These are phyloP conservation scores for Kalmanozyma brasiliensis DNA, from an alignment of 1,284 basidiomycete species.

Conservation along the genomic window DNA sequence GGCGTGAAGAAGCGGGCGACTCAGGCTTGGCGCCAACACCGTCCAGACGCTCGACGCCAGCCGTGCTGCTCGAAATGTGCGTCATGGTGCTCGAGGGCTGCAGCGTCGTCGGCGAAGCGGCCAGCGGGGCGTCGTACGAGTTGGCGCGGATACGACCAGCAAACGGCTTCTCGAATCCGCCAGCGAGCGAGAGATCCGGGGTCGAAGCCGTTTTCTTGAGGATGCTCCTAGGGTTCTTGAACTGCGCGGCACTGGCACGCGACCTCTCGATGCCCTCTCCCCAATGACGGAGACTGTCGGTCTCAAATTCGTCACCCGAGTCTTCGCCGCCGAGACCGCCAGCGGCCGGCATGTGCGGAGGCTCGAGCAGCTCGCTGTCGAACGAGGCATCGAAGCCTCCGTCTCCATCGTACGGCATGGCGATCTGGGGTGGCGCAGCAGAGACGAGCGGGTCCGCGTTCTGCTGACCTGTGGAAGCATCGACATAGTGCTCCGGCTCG, in stretches of 20 bases:
- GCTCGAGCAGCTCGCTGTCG: slow-evolving; percentile 80
- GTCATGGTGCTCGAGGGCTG: slow-evolving; percentile 52
- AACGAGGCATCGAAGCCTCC: slow-evolving; percentile 73
- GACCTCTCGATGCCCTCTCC: slow-evolving; percentile 78
- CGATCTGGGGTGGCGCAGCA: slow-evolving; percentile 32
- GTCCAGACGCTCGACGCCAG: slow-evolving; percentile 58
- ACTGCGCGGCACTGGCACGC: slow-evolving; percentile 73
- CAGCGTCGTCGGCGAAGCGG: slow-evolving; percentile 19
- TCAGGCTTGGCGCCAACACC: slow-evolving; percentile 52
- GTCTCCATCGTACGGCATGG: slow-evolving; percentile 68
- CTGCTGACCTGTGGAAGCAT: slow-evolving; percentile 14
- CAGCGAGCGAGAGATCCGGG: slow-evolving; percentile 39
- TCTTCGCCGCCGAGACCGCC: slow-evolving; percentile 65
- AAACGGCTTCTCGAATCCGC: slow-evolving; percentile 54
- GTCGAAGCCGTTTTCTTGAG: slow-evolving; percentile 73
- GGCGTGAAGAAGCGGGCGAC: slow-evolving; percentile 43
- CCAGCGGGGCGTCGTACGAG: slow-evolving; percentile 68
- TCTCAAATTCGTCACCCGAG: slow-evolving; percentile 72
- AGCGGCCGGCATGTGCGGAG: slow-evolving; percentile 73
- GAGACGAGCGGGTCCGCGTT: slow-evolving; percentile 28
- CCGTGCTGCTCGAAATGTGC: slow-evolving; percentile 56
- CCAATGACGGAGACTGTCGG: slow-evolving; percentile 67
- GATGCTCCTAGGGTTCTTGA: slow-evolving; percentile 82
- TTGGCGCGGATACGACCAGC: slow-evolving; percentile 65
- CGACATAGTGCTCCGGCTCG: slow-evolving; percentile 29